Evolutionary conservation across 2,329 filamentous ascomycete species (phyloP).

Genomic region (Anthostomella pinea): DNA sequence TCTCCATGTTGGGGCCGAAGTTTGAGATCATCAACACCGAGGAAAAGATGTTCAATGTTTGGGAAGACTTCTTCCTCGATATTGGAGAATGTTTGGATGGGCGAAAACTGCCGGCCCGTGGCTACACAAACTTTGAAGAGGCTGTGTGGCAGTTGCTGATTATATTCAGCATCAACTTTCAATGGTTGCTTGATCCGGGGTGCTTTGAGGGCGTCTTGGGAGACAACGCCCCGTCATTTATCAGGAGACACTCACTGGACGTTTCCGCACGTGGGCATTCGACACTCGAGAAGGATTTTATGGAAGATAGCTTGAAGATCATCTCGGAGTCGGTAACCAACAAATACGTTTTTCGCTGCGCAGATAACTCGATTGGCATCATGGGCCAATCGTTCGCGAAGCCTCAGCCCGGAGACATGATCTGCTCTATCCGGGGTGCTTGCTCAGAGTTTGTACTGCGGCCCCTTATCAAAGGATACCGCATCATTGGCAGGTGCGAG

Average conservation of each 20-base stretch:
- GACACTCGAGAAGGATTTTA: background rate
- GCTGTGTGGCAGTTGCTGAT: conserved; percentile 9
- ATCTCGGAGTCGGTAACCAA: background rate
- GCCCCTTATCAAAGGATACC: conserved; percentile 2
- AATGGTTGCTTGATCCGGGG: background rate
- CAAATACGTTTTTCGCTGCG: conserved; percentile 4
- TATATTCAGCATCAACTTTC: conserved; percentile 1
- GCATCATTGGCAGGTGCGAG: conserved; percentile 8
- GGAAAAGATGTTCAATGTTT: background rate
- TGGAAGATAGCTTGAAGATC: background rate
- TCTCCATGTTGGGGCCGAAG: conserved; percentile 2
- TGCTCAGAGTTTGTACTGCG: conserved; percentile 9
- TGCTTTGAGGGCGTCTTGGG: conserved; percentile 2
- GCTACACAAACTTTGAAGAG: conserved; percentile 3
- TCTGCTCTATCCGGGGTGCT: conserved; percentile 11
- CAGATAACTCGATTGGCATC: conserved; percentile 9
- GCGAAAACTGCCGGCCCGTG: background rate
- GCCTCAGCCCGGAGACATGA: conserved; percentile 4
- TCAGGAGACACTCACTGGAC: too few relatives aligned
- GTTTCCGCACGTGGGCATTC: too few relatives aligned
- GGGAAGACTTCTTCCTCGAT: conserved; percentile 6
- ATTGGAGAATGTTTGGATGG: conserved; percentile 1
- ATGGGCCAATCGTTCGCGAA: conserved; percentile 4
- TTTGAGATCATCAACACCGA: background rate
- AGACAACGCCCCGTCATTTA: background rate